phyloP scores from a whole-genome alignment of 768 basidiomycete species.

The Rhizopogon vesiculosus region DNA sequence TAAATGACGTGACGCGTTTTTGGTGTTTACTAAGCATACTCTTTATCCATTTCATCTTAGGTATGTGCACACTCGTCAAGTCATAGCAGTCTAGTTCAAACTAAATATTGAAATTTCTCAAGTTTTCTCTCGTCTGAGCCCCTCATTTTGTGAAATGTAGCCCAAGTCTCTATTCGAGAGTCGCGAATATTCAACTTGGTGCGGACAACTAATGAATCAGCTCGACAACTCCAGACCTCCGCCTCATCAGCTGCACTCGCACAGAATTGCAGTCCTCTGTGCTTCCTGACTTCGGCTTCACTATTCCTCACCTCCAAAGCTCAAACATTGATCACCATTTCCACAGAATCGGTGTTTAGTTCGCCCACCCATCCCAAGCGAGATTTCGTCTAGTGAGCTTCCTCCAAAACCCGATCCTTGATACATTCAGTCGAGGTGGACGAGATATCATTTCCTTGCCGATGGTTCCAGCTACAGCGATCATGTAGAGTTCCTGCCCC shows the following conservation, averaged over 20 bases:
- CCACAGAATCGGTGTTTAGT: conserved; percentile 62
- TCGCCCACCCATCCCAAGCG: conserved; percentile 76
- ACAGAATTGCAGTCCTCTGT: too few species aligned
- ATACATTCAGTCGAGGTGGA: conserved; percentile 76
- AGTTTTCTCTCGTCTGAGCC: too few species aligned
- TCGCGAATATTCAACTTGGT: conserved; percentile 6
- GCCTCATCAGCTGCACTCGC: too few species aligned
- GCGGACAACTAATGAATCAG: conserved; percentile 1
- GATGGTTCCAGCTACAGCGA: conserved; percentile 81
- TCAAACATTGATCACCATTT: conserved; percentile 85
- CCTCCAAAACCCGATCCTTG: conserved; percentile 60
- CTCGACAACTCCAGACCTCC: conserved; percentile 5
- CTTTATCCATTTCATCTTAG: too few species aligned
- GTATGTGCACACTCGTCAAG: too few species aligned
- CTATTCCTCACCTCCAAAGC: conserved; percentile 82
- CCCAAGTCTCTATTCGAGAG: too few species aligned
- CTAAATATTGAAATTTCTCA: too few species aligned
- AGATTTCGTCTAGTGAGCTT: conserved; percentile 46
- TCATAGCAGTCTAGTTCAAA: too few species aligned
- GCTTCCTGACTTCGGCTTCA: too few species aligned
- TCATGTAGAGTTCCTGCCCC: conserved; percentile 67
- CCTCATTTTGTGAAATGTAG: too few species aligned
- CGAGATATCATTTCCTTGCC: conserved; percentile 63
- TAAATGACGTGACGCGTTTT: too few species aligned
- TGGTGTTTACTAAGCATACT: too few species aligned